Percentiles rank a stretch among this genome's conserved stretches.
Conservation (phyloP, 225 moss, liverwort and hornwort genomes). For the Marchantia paleacea region DNA sequence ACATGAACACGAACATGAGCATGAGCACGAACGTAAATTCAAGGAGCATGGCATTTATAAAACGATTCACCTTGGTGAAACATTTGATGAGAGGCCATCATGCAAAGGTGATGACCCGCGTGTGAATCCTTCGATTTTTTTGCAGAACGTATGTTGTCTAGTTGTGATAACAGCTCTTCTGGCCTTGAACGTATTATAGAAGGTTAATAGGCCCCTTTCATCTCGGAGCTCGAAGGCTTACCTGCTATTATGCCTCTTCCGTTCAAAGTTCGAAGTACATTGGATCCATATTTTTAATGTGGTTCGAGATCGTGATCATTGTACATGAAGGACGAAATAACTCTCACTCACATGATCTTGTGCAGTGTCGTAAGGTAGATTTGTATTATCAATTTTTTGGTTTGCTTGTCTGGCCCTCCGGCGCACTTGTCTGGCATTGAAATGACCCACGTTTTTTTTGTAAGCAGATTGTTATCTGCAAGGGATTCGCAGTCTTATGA, state of each 20-base stretch:
- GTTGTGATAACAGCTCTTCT: too few species aligned
- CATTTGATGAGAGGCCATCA: neutral
- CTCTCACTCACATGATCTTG: neutral
- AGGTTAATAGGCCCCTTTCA: neutral
- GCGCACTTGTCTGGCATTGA: neutral
- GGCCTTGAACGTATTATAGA: too few species aligned
- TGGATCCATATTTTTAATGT: neutral
- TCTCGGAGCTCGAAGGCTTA: too few species aligned
- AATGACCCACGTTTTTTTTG: neutral
- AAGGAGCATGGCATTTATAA: neutral
- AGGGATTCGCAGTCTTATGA: neutral
- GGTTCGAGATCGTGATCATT: neutral
- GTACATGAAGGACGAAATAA: neutral
- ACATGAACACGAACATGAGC: neutral
- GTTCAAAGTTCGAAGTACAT: too few species aligned
- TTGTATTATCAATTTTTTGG: neutral
- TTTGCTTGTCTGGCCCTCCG: neutral
- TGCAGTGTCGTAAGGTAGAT: neutral
- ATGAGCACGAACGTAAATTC: neutral
- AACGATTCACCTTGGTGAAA: too few species aligned
- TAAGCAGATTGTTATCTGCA: constrained; percentile 2
- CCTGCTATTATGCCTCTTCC: too few species aligned
- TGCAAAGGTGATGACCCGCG: neutral
- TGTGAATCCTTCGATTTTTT: neutral
- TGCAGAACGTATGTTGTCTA: neutral